These are phyloP conservation scores for Aristolochia fimbriata DNA, from an alignment of 164 flowering plant species.

Conservation along the genomic window DNA sequence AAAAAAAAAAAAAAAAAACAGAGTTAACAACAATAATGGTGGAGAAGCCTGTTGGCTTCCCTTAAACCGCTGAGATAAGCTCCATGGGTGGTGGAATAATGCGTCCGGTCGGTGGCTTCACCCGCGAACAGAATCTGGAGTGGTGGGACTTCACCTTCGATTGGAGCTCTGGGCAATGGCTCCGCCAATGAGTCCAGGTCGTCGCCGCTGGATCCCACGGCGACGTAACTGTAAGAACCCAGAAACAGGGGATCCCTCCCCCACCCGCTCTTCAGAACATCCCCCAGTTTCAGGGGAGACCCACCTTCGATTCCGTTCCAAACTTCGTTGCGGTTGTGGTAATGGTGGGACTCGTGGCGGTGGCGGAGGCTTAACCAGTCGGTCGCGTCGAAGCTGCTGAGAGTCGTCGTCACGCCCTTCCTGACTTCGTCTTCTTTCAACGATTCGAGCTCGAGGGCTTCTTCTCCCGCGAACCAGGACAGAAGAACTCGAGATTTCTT, in stretches of 20 bases:
- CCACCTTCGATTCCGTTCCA: not conserved
- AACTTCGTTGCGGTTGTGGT: not conserved
- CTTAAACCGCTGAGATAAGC: constrained; percentile 95
- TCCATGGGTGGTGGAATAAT: constrained; percentile 97
- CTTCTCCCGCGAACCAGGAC: constrained; percentile 91
- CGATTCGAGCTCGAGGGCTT: constrained; percentile 74
- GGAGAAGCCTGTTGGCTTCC: constrained; percentile 93
- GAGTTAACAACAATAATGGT: constrained; percentile 42
- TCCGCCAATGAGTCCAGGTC: constrained; percentile 80
- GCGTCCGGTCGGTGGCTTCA: constrained; percentile 96
- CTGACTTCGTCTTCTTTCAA: constrained; percentile 63
- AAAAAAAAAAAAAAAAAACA: too few relatives aligned
- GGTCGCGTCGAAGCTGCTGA: constrained; percentile 26
- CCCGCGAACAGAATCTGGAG: constrained; percentile 97
- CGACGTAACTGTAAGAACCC: constrained; percentile 90
- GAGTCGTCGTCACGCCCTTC: constrained; percentile 49
- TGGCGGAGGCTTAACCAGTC: not conserved
- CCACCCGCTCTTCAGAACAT: constrained; percentile 72
- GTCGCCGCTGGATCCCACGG: constrained; percentile 83
- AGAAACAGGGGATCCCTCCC: constrained; percentile 87
- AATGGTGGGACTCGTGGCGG: not conserved
- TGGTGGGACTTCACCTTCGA: constrained; percentile 8
- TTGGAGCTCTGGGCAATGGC: constrained; percentile 49
- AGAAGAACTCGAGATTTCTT: constrained; percentile 50
- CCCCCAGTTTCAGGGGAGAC: constrained; percentile 20